Conservation (phyloP, 2,329 filamentous ascomycete genomes). For the Eurotiales sp. region DNA sequence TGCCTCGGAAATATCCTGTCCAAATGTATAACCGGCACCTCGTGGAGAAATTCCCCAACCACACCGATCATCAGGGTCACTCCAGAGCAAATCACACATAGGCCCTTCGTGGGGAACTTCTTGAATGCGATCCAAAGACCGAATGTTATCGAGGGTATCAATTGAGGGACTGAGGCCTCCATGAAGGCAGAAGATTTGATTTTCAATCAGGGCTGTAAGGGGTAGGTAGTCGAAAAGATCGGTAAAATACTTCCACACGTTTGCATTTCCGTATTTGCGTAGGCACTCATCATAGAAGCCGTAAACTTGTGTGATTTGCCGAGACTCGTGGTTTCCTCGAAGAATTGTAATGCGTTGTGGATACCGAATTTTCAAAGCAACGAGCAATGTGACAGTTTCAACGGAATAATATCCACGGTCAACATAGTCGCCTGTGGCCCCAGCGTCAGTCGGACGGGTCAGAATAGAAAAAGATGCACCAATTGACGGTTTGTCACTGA, state of each 20-base stretch:
- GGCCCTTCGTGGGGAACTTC: conserved; percentile 97
- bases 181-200: conserved; percentile 98
- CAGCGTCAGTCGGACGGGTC: conserved; percentile 19
- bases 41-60: conserved; percentile 95
- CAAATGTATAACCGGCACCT: conserved; percentile 92
- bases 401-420: conserved; percentile 99
- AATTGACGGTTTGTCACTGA: conserved; percentile 43
- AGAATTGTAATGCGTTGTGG: conserved; percentile 97
- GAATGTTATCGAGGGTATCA: conserved; percentile 92
- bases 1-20: conserved; percentile 94
- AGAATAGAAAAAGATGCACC: background rate
- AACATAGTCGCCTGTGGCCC: conserved; percentile 81
- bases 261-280: conserved; percentile 97
- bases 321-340: conserved; percentile 96
- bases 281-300: conserved; percentile 99
- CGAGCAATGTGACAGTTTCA: conserved; percentile 93
- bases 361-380: conserved; percentile 96
- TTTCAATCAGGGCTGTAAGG: conserved; percentile 94
- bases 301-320: conserved; percentile 98
- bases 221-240: conserved; percentile 98
- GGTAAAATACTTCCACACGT: conserved; percentile 99
- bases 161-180: conserved; percentile 95
- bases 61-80: conserved; percentile 93
- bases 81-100: conserved; percentile 98
- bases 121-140: conserved; percentile 91